Percentiles rank a stretch among this genome's conserved stretches.
Conservation (phyloP, 345 rosid genomes). For the Melastoma malabathricum region DNA sequence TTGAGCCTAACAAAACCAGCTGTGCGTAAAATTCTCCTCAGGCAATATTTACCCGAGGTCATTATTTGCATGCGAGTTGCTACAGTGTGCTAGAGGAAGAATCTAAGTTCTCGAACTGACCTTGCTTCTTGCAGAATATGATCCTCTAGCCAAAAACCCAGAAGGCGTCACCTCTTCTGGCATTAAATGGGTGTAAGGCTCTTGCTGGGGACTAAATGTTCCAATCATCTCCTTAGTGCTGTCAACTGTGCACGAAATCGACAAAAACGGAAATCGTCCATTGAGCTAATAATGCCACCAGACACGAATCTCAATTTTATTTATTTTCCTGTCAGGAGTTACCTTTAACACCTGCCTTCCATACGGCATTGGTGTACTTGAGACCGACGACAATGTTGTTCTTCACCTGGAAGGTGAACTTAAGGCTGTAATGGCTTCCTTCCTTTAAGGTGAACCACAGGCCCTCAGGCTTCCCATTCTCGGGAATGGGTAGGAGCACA, state of each 20-base stretch:
- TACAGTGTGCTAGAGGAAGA: not conserved
- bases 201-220: conserved; percentile 87
- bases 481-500: conserved; percentile 51
- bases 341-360: conserved; percentile 76
- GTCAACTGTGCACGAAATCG: conserved; percentile 40
- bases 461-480: conserved; percentile 55
- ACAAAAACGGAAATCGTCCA: not conserved
- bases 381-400: conserved; percentile 91
- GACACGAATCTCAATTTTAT: not conserved
- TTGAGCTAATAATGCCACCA: not conserved
- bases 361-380: conserved; percentile 56
- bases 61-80: too few species aligned
- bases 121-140: conserved; percentile 71
- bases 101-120: conserved; percentile 18
- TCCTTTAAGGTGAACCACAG: conserved; percentile 89
- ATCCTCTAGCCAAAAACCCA: conserved; percentile 81
- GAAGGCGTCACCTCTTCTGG: conserved; percentile 87
- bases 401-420: conserved; percentile 56
- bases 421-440: conserved; percentile 59
- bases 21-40: too few species aligned
- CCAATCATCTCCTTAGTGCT: conserved; percentile 81
- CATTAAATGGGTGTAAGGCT: conserved; percentile 59
- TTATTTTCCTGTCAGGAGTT: conserved; percentile 1
- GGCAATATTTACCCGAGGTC: too few species aligned
- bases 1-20: too few species aligned